Base-by-base conservation (phyloP, 2,329 filamentous ascomycete species). In the Sporothrix euskadiensis region DNA sequence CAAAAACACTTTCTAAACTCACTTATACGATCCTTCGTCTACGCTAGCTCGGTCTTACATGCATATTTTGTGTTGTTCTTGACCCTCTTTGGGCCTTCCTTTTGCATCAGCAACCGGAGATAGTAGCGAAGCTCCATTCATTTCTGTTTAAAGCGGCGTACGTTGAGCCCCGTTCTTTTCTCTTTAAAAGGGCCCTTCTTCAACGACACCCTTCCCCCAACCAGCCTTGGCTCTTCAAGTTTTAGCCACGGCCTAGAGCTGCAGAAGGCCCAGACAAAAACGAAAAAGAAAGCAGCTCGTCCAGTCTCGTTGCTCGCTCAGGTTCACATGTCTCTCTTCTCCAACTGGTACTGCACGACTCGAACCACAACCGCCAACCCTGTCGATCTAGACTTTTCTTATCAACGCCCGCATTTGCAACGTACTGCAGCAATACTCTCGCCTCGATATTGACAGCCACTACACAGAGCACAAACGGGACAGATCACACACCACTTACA, bases 261-360 rank as follows among this genome's bases (percentile, higher is more conserved):
- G 32, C 57, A 61, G 22, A 39, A 41, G 57, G 32, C 3, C 57
- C 32, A 22, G 14, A 32, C 7, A 35, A 41, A 59, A 39, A 35
- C 30, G 30, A 59, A 59, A 35, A 19, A 16, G 10, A 44, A 6
- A 44, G 39, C 35, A 41, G n/a, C 61, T 44, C 8, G 39, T 66
- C 65, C 65, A 69, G 54, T 69, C 65, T 52, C 7, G 8, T 69
- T 35, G 65, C 65, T 69, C 47, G 65, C 47, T 54, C 65, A 5
- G 30, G 44, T 54, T 69, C 65, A 69, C 65, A 69, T 69, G 65
- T 12, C 35, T 52, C 22, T 26, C 14, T 69, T 69, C 47, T 35
- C 44, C 63, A 68, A 30, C 44, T 47, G n/a, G 30, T 44, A 66
- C 22, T 47, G n/a, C 61, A 54, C 47, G 30, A 69, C 65, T 54